Evolutionary conservation across 106 monocot species (phyloP).

Genomic region (Dendrobium officinale): DNA sequence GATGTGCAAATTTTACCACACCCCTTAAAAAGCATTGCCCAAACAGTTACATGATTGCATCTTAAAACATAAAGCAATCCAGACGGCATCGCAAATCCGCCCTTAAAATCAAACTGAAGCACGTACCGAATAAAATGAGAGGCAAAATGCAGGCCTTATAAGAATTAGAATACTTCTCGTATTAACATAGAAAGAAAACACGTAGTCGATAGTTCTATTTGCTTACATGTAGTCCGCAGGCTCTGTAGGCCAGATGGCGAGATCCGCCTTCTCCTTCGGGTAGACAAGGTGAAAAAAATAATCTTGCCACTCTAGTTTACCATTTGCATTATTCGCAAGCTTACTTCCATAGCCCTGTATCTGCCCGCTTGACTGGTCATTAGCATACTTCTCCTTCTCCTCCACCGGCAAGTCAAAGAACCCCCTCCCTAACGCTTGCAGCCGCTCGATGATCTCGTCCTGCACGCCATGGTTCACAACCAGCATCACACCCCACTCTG

Average conservation of each 20-base stretch:
- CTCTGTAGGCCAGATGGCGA: slow-evolving; percentile 57
- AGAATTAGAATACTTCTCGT: too few species aligned
- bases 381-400: slow-evolving; percentile 79
- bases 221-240: slow-evolving; percentile 53
- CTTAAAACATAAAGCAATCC: too few species aligned
- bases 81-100: too few species aligned
- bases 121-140: too few species aligned
- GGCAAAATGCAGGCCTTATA: too few species aligned
- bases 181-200: too few species aligned
- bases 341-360: slow-evolving; percentile 86
- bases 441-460: slow-evolving; percentile 34
- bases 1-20: too few species aligned
- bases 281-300: slow-evolving; percentile 88
- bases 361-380: slow-evolving; percentile 59
- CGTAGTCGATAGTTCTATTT: too few species aligned
- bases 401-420: slow-evolving; percentile 74
- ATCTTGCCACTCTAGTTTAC: slow-evolving; percentile 80
- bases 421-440: slow-evolving; percentile 38
- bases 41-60: too few species aligned
- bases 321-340: slow-evolving; percentile 65
- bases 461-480: slow-evolving; percentile 65
- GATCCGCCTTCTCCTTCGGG: slow-evolving; percentile 49
- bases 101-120: too few species aligned
- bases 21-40: too few species aligned
- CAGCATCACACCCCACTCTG: slow-evolving; percentile 86